Evolutionary conservation across 495 filamentous ascomycete genomes (phyloP), one percentile per base, ranked within the genome.

Genomic region (Tirmania nivea): DNA sequence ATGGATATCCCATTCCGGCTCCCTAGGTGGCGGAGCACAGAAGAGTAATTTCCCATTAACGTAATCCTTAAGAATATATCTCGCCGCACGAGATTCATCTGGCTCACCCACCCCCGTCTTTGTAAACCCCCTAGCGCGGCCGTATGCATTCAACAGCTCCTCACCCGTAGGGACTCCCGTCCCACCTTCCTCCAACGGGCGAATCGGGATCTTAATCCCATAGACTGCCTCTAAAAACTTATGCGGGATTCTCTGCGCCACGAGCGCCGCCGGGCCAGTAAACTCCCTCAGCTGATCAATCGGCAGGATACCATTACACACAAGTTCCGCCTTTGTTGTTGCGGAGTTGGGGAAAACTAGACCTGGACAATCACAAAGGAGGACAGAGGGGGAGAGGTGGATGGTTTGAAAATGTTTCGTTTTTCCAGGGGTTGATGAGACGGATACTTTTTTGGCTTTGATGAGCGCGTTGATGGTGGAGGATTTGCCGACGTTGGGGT

Each of bases 331-430:
- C 68, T 95, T 96, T 31, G 87, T 96, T 48, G 81, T 85, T 49
- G 92, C 88, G 60, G 96, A 99, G 67, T 96, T 95, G 55, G 92
- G 88, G 69, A 99, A 96, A 1, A 99, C 92, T 19, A 99, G 79
- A 76, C 92, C 92, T 34, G 92, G 92, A 62, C 92, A 99, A 78
- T 99, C 92, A 70, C 92, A 96, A 19, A 99, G 75, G 59, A 95
- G 76, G 57, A 96, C 84, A 56, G 79, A 75, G 14, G 87, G 80
- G 57, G 83, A 87, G 49, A 96, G 75, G 66, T 94, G 89, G 58
- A 99, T 86, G 16, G 92, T 99, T 66, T 99, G 92, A 71, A 99
- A 99, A 63, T 99, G 92, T 70, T 99, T 99, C 10, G 92, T 99
- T 68, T 96, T 99, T 54, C 92, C 92, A 7, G 92, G 92, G 2